Conservation (phyloP, 1,284 basidiomycete species). For the Rhodotorula sp. region DNA sequence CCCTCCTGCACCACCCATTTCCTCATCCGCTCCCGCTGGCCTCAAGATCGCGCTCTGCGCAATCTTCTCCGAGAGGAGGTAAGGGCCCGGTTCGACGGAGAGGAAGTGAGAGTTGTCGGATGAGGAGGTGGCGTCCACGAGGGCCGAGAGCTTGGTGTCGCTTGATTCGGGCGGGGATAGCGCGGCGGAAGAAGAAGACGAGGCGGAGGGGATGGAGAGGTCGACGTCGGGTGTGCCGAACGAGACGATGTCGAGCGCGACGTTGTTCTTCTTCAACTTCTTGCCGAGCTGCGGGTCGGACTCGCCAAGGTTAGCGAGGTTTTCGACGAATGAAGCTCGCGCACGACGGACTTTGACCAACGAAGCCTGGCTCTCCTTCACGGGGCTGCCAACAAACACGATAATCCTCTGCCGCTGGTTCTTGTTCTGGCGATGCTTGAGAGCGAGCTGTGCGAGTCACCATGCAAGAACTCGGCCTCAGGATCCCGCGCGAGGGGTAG, state of each 20-base stretch:
- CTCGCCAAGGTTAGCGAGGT: not conserved
- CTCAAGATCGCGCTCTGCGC: conserved; percentile 55
- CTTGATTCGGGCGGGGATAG: conserved; percentile 55
- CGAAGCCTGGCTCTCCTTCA: conserved; percentile 51
- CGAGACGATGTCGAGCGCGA: conserved; percentile 85
- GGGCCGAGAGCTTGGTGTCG: conserved; percentile 64
- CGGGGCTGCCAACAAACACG: conserved; percentile 86
- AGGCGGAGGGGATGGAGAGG: conserved; percentile 26
- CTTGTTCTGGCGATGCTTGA: conserved; percentile 99
- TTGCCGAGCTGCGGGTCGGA: conserved; percentile 76
- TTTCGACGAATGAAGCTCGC: not conserved
- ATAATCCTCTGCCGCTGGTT: conserved; percentile 93
- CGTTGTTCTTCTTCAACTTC: conserved; percentile 99
- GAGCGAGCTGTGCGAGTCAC: conserved; percentile 61
- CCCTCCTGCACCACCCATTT: conserved; percentile 37
- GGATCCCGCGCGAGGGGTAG: not conserved
- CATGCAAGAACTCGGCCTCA: not conserved
- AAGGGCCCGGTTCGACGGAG: conserved; percentile 69
- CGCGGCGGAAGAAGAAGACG: conserved; percentile 44
- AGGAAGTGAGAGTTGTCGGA: conserved; percentile 82
- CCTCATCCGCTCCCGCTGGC: conserved; percentile 55
- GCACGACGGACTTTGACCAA: conserved; percentile 41
- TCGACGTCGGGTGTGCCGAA: conserved; percentile 55
- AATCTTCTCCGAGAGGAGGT: conserved; percentile 51
- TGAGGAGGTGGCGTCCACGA: conserved; percentile 73